Percentiles rank a stretch among this genome's conserved stretches.
Conservation (phyloP, 768 basidiomycete genomes). For the Collybia sordida region DNA sequence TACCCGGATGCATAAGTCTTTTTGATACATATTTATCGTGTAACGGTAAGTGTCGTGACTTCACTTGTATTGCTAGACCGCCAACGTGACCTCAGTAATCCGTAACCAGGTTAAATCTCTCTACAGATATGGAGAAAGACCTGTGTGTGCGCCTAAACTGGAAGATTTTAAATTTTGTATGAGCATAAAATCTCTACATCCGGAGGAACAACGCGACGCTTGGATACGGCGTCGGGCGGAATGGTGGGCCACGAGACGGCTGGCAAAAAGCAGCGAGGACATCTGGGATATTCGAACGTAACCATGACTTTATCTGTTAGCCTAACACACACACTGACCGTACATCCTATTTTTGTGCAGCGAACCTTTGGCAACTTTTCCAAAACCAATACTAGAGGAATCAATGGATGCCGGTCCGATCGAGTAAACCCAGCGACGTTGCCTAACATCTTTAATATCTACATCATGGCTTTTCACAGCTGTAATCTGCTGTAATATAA, state of each 20-base stretch:
- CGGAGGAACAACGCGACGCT: slow-evolving; percentile 73
- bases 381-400: slow-evolving; percentile 31
- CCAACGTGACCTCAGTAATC: slow-evolving; percentile 48
- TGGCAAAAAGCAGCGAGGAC: slow-evolving; percentile 86
- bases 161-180: slow-evolving; percentile 97
- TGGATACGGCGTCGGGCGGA: slow-evolving; percentile 90
- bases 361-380: slow-evolving; percentile 51
- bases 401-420: slow-evolving; percentile 3
- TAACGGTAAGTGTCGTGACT: slow-evolving; percentile 43
- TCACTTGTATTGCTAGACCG: slow-evolving; percentile 8
- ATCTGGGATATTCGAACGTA: slow-evolving; percentile 90
- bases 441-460: not conserved
- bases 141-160: slow-evolving; percentile 72
- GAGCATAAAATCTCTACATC: slow-evolving; percentile 73
- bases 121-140: slow-evolving; percentile 80
- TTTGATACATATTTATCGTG: slow-evolving; percentile 75
- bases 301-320: slow-evolving; percentile 51
- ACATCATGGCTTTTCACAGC: no score
- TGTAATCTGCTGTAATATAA: no score
- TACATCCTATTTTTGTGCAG: slow-evolving; percentile 25
- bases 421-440: slow-evolving; percentile 7
- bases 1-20: slow-evolving; percentile 78
- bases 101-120: slow-evolving; percentile 79
- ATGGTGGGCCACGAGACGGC: slow-evolving; percentile 87
- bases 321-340: not conserved